Evolutionary conservation across 495 filamentous ascomycete species (phyloP), one percentile per base, ranked within the genome.

Genomic region (Gamarada debralockiae): DNA sequence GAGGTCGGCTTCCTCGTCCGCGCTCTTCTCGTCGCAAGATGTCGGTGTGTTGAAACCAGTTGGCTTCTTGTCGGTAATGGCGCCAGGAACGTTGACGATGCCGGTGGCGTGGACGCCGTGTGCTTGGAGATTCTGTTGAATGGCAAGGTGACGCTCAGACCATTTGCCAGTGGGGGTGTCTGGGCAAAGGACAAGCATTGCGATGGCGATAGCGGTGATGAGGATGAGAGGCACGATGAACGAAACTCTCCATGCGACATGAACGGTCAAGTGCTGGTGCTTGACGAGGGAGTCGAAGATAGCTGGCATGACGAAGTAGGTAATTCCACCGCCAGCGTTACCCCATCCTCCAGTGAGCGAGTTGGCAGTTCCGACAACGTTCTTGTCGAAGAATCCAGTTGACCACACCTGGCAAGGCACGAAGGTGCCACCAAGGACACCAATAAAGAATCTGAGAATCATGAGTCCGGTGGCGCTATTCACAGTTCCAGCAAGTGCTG

Each of bases 341-440:
- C 92, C 92, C 66, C 86, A 83, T 2, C 92, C 92, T 45, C 81
- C 92, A 12, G 90, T 84, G 2, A 97, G 70, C 7, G 90, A 84
- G 62, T 39, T 97, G 51, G 92, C 89, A 3, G 89, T 89, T 29
- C 92, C 92, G 20, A 97, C 88, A 15, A 97, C 81, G 62, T 89
- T 95, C 74, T 95, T 96, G 72, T 97, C 92, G 61, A 93, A 96
- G 74, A 92, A 97, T 1, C 87, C 91, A 0, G 92, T 96, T 24
- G 85, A 88, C 92, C 92, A 97, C 7, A 97, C 92, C 59, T 96
- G 92, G 67, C 92, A 97, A 2, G 92, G 92, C 2, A 97, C 92
- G 56, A 97, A 97, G 4, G 80, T 80, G 0, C 86, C 92, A 25
- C 92, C 92, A 1, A 97, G 78, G 50, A 97, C 95, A 31, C 92